phyloP scores from a whole-genome alignment of 495 filamentous ascomycete genomes.

The Annulohypoxylon stygium region DNA sequence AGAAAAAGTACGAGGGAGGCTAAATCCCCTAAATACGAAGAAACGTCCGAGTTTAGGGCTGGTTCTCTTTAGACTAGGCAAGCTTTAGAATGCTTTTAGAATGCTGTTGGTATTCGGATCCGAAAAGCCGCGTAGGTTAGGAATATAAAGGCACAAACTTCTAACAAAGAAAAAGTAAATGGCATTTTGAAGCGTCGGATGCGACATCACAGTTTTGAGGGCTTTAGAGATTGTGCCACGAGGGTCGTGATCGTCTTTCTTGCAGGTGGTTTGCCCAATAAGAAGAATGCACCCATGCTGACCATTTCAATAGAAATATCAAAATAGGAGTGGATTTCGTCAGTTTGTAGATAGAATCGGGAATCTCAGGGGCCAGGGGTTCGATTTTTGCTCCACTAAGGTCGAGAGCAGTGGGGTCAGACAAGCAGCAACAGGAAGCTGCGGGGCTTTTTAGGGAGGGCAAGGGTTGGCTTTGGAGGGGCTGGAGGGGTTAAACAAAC shows the following conservation, averaged over 20 bases:
- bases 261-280: constrained; percentile 33
- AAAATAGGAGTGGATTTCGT: constrained; percentile 17
- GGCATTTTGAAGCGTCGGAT: constrained; percentile 15
- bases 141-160: constrained; percentile 12
- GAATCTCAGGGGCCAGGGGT: constrained; percentile 26
- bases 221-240: constrained; percentile 37
- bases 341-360: constrained; percentile 19
- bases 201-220: constrained; percentile 13
- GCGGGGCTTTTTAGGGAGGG: constrained; percentile 2
- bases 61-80: constrained; percentile 7
- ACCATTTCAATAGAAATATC: constrained; percentile 20
- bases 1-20: not conserved
- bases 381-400: not conserved
- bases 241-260: constrained; percentile 30
- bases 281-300: not conserved
- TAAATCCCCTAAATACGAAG: not conserved
- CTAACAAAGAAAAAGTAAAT: constrained; percentile 10
- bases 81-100: constrained; percentile 20
- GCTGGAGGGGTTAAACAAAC: constrained; percentile 1
- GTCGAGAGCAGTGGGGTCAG: constrained; percentile 6
- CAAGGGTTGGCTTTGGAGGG: not conserved
- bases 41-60: constrained; percentile 6
- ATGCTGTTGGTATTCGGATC: constrained; percentile 14
- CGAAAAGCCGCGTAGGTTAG: not conserved
- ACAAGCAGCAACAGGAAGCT: not conserved